These are phyloP conservation scores for Schwanniomyces yamadae DNA, from an alignment of 805 yeast genomes.

Conservation along the genomic window DNA sequence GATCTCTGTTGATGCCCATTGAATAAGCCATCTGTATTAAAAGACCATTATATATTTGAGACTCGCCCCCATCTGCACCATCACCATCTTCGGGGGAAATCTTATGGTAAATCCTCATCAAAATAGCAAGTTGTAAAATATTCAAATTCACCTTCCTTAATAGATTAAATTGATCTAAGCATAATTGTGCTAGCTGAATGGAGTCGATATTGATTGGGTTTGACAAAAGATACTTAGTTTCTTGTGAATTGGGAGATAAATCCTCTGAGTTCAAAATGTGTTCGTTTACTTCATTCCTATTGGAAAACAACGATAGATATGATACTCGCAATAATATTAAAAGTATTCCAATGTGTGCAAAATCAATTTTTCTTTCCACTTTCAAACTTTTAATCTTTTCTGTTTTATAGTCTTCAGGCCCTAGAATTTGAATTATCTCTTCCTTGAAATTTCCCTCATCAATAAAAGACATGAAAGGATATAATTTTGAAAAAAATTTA, in stretches of 20 bases:
- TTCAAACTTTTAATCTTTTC: conserved; percentile 19
- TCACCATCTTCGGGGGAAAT: conserved; percentile 59
- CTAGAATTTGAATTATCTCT: conserved; percentile 46
- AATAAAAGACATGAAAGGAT: conserved; percentile 64
- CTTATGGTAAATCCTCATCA: conserved; percentile 52
- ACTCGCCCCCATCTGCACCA: conserved; percentile 58
- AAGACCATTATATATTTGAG: conserved; percentile 55
- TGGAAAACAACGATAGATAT: conserved; percentile 39
- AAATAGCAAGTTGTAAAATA: conserved; percentile 52
- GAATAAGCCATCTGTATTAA: conserved; percentile 65
- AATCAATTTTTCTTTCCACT: conserved; percentile 32
- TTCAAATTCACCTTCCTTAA: conserved; percentile 43
- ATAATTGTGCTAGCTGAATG: conserved; percentile 32
- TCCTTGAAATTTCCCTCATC: conserved; percentile 54
- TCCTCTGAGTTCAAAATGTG: conserved; percentile 22
- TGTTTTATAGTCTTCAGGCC: conserved; percentile 28
- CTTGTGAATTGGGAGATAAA: conserved; percentile 20
- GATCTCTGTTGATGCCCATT: conserved; percentile 69
- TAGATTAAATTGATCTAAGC: conserved; percentile 36
- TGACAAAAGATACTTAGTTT: conserved; percentile 24
- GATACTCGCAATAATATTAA: conserved; percentile 34
- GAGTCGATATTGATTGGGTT: conserved; percentile 32
- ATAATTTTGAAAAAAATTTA: conserved; percentile 57
- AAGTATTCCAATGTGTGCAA: conserved; percentile 34
- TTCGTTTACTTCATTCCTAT: conserved; percentile 30